Conservation (phyloP, 2,329 filamentous ascomycete genomes). For the Didymella keratinophila region DNA sequence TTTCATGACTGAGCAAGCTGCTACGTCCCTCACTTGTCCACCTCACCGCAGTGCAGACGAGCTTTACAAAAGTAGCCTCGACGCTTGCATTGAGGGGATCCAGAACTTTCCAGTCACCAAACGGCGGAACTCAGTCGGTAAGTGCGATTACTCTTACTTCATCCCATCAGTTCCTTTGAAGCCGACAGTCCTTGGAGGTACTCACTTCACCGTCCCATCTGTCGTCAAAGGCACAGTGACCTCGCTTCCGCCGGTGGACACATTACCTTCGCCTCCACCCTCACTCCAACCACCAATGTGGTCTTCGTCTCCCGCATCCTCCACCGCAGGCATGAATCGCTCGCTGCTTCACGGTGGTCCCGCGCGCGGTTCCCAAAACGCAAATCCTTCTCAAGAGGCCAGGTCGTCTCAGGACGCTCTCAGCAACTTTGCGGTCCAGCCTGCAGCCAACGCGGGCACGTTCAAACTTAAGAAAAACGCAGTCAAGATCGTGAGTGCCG, state of each 20-base stretch:
- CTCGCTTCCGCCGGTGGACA: neutral
- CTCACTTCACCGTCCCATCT: neutral
- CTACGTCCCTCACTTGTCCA: neutral
- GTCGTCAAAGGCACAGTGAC: conserved; percentile 4
- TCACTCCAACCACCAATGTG: conserved; percentile 11
- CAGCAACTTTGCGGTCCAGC: conserved; percentile 36
- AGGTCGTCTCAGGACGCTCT: conserved; percentile 8
- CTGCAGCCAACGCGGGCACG: conserved; percentile 21
- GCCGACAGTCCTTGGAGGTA: conserved; percentile 8
- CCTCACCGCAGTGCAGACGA: conserved; percentile 20
- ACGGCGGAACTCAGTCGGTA: conserved; percentile 4
- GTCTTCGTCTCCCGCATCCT: neutral
- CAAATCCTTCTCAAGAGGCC: conserved; percentile 1
- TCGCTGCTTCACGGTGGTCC: conserved; percentile 19
- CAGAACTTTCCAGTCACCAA: conserved; percentile 23
- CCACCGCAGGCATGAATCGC: conserved; percentile 25
- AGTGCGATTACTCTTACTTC: neutral
- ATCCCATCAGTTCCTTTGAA: neutral
- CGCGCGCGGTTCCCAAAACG: neutral
- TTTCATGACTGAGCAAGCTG: conserved; percentile 22
- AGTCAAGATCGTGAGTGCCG: conserved; percentile 37
- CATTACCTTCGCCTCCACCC: conserved; percentile 17
- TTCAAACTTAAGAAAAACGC: conserved; percentile 42
- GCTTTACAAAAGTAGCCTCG: conserved; percentile 23
- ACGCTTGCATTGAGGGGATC: conserved; percentile 31